phyloP scores from a whole-genome alignment of 2,329 filamentous ascomycete genomes.

The Karstenula rhodostoma region DNA sequence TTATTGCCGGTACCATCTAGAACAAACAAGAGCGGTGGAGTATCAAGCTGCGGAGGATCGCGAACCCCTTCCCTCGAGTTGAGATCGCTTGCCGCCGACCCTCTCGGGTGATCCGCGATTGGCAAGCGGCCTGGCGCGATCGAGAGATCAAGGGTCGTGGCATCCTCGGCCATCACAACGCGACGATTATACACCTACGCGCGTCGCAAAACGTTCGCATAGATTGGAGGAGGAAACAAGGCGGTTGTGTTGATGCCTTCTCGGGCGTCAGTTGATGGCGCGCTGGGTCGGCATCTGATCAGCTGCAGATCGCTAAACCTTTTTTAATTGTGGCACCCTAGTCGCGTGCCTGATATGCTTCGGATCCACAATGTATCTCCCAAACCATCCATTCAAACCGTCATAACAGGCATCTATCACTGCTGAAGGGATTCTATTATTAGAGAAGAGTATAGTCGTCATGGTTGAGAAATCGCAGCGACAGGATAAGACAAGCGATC shows the following conservation, averaged over 20 bases:
- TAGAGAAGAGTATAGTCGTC: too few relatives aligned
- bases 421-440: too few relatives aligned
- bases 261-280: background rate
- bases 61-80: background rate
- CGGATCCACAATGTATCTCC: background rate
- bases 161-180: constrained; percentile 8
- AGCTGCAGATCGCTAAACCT: constrained; percentile 11
- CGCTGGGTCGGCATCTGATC: constrained; percentile 12
- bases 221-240: background rate
- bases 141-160: background rate
- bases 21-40: constrained; percentile 7
- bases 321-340: background rate
- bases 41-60: background rate
- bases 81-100: background rate
- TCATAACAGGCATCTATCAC: background rate
- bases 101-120: constrained; percentile 6
- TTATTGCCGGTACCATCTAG: constrained; percentile 13
- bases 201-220: background rate
- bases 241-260: background rate
- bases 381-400: background rate
- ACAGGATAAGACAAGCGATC: too few relatives aligned
- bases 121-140: constrained; percentile 3
- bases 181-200: background rate
- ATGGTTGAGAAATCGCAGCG: too few relatives aligned
- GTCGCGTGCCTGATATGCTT: constrained; percentile 2